These are phyloP conservation scores for Olyra latifolia DNA, from an alignment of 176 grass and related monocot genomes.

Conservation along the genomic window DNA sequence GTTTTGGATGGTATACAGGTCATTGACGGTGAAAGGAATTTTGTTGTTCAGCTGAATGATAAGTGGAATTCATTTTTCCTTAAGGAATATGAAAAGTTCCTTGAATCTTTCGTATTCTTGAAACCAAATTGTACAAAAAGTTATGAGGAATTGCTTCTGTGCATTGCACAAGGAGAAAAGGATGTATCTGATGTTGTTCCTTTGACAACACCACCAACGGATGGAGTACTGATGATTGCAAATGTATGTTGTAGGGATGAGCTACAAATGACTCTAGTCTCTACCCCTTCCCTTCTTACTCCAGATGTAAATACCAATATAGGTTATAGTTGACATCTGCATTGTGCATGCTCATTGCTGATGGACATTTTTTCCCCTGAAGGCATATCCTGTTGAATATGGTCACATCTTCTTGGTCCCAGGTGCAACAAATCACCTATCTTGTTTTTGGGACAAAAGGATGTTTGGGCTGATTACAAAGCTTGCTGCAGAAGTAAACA, in stretches of 20 bases:
- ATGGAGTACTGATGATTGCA: slow-evolving; percentile 59
- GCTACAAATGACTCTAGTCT: background rate
- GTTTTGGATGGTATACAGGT: slow-evolving; percentile 50
- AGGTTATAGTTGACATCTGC: slow-evolving; percentile 17
- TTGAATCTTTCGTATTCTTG: slow-evolving; percentile 6
- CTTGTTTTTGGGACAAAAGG: slow-evolving; percentile 46
- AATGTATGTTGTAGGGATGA: slow-evolving; percentile 47
- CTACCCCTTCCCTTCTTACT: background rate
- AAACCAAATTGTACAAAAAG: slow-evolving; percentile 40
- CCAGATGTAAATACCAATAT: background rate
- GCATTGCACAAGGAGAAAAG: slow-evolving; percentile 59
- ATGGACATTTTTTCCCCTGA: slow-evolving; percentile 30
- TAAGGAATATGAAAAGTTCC: slow-evolving; percentile 28
- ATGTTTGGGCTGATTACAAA: slow-evolving; percentile 50
- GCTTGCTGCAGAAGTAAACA: slow-evolving; percentile 62
- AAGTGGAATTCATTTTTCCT: slow-evolving; percentile 50
- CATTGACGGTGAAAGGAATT: slow-evolving; percentile 48
- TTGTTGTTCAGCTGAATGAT: slow-evolving; percentile 69
- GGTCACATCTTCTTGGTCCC: slow-evolving; percentile 65
- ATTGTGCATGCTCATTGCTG: slow-evolving; percentile 24
- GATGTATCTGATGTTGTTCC: slow-evolving; percentile 53
- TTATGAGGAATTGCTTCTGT: slow-evolving; percentile 54
- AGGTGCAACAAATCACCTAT: slow-evolving; percentile 28
- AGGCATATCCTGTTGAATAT: slow-evolving; percentile 73
- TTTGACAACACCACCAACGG: slow-evolving; percentile 40